phyloP scores from a whole-genome alignment of 106 monocot species.

The Dioscorea alata region DNA sequence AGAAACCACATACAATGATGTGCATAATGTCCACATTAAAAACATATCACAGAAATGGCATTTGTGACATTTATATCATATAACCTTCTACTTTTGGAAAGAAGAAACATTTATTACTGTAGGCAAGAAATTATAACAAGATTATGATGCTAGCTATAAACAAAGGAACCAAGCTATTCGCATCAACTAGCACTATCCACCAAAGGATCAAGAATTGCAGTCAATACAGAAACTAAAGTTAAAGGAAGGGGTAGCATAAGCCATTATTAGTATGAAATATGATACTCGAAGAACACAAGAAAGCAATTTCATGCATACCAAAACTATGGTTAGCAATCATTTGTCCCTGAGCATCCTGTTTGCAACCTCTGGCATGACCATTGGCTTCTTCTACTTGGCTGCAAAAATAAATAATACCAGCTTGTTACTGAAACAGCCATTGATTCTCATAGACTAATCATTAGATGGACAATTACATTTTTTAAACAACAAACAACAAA shows the following conservation, averaged over 20 bases:
- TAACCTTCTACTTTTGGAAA: too few species aligned
- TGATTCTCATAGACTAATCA: slow-evolving; percentile 19
- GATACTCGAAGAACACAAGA: neutral
- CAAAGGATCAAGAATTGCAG: neutral
- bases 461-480: neutral
- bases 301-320: slow-evolving; percentile 30
- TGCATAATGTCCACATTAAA: neutral
- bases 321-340: slow-evolving; percentile 62
- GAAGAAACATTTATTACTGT: too few species aligned
- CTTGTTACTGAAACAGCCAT: neutral
- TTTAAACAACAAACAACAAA: slow-evolving; percentile 2
- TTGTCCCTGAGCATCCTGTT: slow-evolving; percentile 15
- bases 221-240: neutral
- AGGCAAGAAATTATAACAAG: too few species aligned
- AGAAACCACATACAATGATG: neutral
- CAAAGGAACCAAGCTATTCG: neutral
- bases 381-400: slow-evolving; percentile 59
- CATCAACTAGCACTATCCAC: neutral
- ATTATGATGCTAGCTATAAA: too few species aligned
- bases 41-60: too few species aligned
- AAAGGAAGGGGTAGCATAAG: neutral
- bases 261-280: neutral
- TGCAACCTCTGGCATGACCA: slow-evolving; percentile 61
- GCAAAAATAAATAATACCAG: slow-evolving; percentile 9
- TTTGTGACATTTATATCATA: too few species aligned